These are phyloP conservation scores for Incumbomyces delicatus DNA, from an alignment of 2,329 filamentous ascomycete species.

Conservation along the genomic window DNA sequence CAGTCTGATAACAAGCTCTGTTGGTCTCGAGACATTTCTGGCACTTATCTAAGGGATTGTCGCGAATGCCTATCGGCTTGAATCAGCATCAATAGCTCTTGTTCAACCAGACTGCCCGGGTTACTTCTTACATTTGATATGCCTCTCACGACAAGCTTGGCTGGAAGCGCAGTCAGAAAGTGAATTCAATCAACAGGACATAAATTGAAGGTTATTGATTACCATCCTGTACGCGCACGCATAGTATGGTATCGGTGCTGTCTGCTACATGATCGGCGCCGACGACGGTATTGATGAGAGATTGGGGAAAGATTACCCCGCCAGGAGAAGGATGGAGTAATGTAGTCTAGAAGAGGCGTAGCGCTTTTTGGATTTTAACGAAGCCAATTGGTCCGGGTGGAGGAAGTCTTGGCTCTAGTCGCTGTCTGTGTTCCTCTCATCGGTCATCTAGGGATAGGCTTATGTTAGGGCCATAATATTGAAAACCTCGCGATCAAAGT, in stretches of 20 bases:
- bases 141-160: constrained; percentile 6
- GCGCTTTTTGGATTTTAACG: too few species aligned
- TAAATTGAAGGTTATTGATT: not conserved
- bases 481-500: too few species aligned
- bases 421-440: too few species aligned
- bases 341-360: too few species aligned
- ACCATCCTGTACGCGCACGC: constrained; percentile 6
- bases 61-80: not conserved
- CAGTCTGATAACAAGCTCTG: constrained; percentile 3
- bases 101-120: not conserved
- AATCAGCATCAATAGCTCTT: not conserved
- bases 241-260: not conserved
- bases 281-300: not conserved
- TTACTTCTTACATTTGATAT: constrained; percentile 4
- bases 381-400: not conserved
- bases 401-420: too few species aligned
- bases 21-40: constrained; percentile 6
- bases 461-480: too few species aligned
- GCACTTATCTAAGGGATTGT: constrained; percentile 2
- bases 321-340: not conserved
- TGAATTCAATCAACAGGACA: not conserved
- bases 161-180: not conserved
- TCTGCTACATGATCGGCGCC: not conserved
- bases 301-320: constrained; percentile 6
- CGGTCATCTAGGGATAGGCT: too few species aligned